Evolutionary conservation across 371 early-diverging fungal genomes (phyloP), one percentile per base, ranked within the genome.

Genomic region (Zopfochytrium polystomum): DNA sequence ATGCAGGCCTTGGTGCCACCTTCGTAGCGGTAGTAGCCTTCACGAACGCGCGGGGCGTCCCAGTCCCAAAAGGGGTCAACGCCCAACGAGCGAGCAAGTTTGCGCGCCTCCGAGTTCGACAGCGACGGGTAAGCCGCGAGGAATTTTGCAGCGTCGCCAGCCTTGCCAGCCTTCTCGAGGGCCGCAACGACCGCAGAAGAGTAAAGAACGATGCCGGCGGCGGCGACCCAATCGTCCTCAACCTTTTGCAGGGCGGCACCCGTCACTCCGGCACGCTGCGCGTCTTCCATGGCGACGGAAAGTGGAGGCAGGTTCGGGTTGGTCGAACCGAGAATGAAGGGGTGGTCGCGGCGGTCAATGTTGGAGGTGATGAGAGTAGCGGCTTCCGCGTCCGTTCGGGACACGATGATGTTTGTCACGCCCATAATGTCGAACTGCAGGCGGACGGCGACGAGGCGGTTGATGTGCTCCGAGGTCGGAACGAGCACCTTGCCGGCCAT

Each of bases 401-500:
- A 88, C 51, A 98, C 93, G 35, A 98, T 80, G 46, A 96, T 59
- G 70, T 89, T 96, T 71, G 96, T 96, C 52, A 91, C 91, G 38
- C 93, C 95, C 96, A 98, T 95, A 70, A 98, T 93, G 76, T 98
- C 98, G 69, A 89, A 93, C 82, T 97, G 96, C 55, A 93, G 88
- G 72, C 98, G 91, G 72, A 90, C 86, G 63, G 96, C 96, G 27
- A 95, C 88, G 53, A 98, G 79, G 53, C 98, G 90, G 83, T 92
- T 94, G 80, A 96, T 95, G 80, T 98, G 98, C 73, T 98, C 96
- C 22, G 87, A 84, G 50, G 93, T 91, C 31, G 98, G 95, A 9
- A 98, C 98, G 27, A 98, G 79, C 25, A 98, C 98, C 77, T 98
- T 98, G 64, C 98, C 98, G 50, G 95, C 96, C 95, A 98, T 94